Evolutionary conservation across 1,284 basidiomycete species (phyloP).

Genomic region (Phellopilus nigrolimitatus): DNA sequence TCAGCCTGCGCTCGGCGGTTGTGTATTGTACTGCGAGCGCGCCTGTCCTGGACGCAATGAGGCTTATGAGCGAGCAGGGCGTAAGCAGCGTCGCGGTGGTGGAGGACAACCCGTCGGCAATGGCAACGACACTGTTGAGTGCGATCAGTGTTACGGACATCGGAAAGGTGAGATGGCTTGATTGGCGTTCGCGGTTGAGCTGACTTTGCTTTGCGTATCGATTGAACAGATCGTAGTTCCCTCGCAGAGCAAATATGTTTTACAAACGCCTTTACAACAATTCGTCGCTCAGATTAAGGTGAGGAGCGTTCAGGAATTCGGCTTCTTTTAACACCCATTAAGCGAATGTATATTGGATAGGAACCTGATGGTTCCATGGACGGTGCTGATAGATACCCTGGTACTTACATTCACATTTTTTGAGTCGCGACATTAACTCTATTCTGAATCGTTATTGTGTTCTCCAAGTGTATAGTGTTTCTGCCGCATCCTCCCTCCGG

Average conservation of each 20-base stretch:
- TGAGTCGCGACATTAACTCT: not conserved
- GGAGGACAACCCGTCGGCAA: constrained; percentile 41
- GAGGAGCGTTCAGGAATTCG: constrained; percentile 5
- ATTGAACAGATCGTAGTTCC: constrained; percentile 63
- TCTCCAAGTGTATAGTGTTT: constrained; percentile 63
- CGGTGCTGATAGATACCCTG: constrained; percentile 69
- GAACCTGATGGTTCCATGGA: constrained; percentile 64
- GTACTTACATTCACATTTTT: constrained; percentile 31
- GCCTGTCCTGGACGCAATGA: constrained; percentile 70
- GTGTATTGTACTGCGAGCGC: constrained; percentile 52
- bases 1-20: constrained; percentile 57
- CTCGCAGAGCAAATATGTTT: constrained; percentile 67
- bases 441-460: not conserved
- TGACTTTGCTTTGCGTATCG: not conserved
- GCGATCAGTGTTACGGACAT: constrained; percentile 76
- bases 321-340: constrained; percentile 5
- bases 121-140: constrained; percentile 54
- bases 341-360: constrained; percentile 30
- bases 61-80: constrained; percentile 72
- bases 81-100: constrained; percentile 74
- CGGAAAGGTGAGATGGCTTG: constrained; percentile 47
- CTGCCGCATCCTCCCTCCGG: constrained; percentile 52
- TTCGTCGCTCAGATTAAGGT: constrained; percentile 70
- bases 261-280: constrained; percentile 57
- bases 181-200: not conserved